Conservation (phyloP, 2,329 filamentous ascomycete genomes). For the Fusarium burgessii region DNA sequence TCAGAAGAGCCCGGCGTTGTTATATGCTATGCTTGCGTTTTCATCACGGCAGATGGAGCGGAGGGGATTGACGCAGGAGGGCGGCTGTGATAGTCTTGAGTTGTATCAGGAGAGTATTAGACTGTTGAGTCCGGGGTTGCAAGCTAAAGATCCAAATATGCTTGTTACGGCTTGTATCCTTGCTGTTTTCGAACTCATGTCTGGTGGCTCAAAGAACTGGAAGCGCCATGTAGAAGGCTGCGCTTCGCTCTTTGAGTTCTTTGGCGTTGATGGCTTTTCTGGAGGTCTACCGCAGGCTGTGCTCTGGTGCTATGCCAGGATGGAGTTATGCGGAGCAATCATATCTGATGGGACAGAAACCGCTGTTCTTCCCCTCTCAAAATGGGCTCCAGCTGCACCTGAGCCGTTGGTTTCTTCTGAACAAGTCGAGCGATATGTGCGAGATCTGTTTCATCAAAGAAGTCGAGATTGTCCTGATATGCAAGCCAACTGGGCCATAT, state of each 20-base stretch:
- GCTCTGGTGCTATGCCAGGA: constrained; percentile 70
- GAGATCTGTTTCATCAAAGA: constrained; percentile 46
- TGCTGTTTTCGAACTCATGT: constrained; percentile 62
- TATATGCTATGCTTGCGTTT: constrained; percentile 65
- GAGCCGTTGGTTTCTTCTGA: constrained; percentile 17
- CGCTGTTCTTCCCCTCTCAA: constrained; percentile 61
- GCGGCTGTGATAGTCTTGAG: constrained; percentile 61
- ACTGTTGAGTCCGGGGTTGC: constrained; percentile 55
- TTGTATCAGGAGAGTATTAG: constrained; percentile 66
- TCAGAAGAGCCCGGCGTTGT: constrained; percentile 57
- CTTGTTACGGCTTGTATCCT: constrained; percentile 61
- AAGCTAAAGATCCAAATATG: constrained; percentile 58
- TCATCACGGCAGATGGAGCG: constrained; percentile 65
- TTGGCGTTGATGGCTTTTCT: constrained; percentile 61
- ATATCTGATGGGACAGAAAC: constrained; percentile 63
- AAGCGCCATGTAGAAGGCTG: constrained; percentile 67
- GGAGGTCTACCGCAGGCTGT: constrained; percentile 62
- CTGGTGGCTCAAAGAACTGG: constrained; percentile 63
- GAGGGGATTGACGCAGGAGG: constrained; percentile 59
- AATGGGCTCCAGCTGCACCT: constrained; percentile 56
- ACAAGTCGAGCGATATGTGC: constrained; percentile 20
- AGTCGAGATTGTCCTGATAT: constrained; percentile 56
- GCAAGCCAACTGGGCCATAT: constrained; percentile 67
- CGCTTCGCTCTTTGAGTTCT: constrained; percentile 63
- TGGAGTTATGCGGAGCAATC: constrained; percentile 67